phyloP scores from a whole-genome alignment of 177 flowering plant species.

The Vitis hybrid region DNA sequence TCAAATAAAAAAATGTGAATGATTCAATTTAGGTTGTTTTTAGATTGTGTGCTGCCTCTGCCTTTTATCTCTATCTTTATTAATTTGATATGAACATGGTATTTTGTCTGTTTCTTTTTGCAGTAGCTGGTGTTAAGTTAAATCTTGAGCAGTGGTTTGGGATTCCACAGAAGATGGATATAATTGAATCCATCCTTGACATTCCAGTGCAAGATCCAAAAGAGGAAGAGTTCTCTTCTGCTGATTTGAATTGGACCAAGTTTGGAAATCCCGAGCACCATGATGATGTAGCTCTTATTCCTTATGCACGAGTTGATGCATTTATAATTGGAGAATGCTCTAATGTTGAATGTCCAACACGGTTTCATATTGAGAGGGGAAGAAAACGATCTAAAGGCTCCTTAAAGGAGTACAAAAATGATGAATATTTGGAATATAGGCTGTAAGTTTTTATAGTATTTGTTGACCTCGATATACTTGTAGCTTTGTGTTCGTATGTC shows the following conservation, averaged over 20 bases:
- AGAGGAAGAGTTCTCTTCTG: constrained; percentile 80
- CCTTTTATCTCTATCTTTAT: background rate
- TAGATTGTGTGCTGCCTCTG: background rate
- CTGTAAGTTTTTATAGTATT: constrained; percentile 49
- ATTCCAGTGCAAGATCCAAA: constrained; percentile 78
- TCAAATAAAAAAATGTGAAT: too few relatives aligned
- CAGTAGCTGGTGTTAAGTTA: background rate
- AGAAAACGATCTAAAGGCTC: constrained; percentile 66
- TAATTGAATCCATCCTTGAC: constrained; percentile 49
- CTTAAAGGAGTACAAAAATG: constrained; percentile 73
- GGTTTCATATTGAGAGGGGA: constrained; percentile 94
- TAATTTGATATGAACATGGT: background rate
- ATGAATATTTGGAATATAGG: constrained; percentile 85
- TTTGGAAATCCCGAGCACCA: constrained; percentile 65
- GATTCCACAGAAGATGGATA: constrained; percentile 46
- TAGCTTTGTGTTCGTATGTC: background rate
- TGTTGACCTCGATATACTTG: background rate
- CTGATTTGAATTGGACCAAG: constrained; percentile 78
- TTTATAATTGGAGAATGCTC: constrained; percentile 91
- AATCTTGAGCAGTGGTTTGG: too few relatives aligned
- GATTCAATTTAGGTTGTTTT: background rate
- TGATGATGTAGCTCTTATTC: constrained; percentile 91
- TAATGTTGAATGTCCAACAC: constrained; percentile 75
- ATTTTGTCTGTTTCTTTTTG: background rate
- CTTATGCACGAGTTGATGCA: constrained; percentile 76